A percentile compares a stretch with the other conserved stretches of the same genome.
phyloP scores from a whole-genome alignment of 2,329 filamentous ascomycete species.

The Septoria petroselini region DNA sequence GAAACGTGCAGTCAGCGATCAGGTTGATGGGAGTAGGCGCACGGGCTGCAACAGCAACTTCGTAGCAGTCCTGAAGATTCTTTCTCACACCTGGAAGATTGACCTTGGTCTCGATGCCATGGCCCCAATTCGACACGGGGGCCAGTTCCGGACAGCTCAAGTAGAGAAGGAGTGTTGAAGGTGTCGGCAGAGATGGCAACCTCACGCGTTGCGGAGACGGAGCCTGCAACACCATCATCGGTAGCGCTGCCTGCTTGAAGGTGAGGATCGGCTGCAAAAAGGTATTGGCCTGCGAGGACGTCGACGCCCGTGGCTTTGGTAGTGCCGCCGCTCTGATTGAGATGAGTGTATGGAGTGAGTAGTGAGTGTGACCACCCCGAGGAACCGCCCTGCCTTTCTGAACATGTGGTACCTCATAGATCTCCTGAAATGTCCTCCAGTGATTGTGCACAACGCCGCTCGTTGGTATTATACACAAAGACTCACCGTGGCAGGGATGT shows the following conservation, averaged over 20 bases:
- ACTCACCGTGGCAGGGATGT: background rate
- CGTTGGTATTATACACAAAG: background rate
- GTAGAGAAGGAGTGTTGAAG: constrained; percentile 62
- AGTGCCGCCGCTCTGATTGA: constrained; percentile 42
- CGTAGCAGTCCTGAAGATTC: constrained; percentile 36
- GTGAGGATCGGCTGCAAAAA: constrained; percentile 41
- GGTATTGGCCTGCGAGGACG: constrained; percentile 38
- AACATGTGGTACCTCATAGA: background rate
- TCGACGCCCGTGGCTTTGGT: constrained; percentile 39
- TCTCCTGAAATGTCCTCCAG: background rate
- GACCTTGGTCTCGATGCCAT: constrained; percentile 53
- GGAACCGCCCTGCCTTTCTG: background rate
- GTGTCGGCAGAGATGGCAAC: constrained; percentile 45
- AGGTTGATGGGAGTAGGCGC: constrained; percentile 37
- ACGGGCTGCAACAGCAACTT: constrained; percentile 50
- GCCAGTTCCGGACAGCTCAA: constrained; percentile 63
- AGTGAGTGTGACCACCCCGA: background rate
- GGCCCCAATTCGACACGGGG: constrained; percentile 51
- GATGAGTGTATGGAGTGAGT: constrained; percentile 4
- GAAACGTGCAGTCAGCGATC: constrained; percentile 42
- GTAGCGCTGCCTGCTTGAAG: constrained; percentile 18
- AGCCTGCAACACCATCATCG: constrained; percentile 39
- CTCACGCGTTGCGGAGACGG: constrained; percentile 36
- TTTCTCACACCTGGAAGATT: constrained; percentile 47
- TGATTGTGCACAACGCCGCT: background rate